Conservation (phyloP, 805 yeast species). For the Pichia nanzhaoensis region DNA sequence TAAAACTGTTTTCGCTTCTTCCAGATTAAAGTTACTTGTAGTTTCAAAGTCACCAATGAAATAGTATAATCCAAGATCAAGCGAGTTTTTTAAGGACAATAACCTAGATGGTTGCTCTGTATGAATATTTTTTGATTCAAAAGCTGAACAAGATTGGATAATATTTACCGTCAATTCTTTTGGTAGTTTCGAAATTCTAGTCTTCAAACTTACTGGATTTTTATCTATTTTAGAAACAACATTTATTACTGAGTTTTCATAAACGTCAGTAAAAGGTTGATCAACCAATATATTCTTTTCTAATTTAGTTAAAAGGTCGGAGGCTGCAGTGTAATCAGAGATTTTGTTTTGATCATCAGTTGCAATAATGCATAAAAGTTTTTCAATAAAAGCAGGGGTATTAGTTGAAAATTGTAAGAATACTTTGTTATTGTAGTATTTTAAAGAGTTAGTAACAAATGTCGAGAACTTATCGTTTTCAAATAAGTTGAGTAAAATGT, state of each 20-base stretch:
- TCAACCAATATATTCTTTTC: slow-evolving; percentile 15
- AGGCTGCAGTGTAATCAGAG: background rate
- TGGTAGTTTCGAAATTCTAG: slow-evolving; percentile 7
- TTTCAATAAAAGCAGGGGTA: slow-evolving; percentile 14
- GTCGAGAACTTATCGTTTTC: slow-evolving; percentile 14
- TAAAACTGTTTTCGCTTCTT: background rate
- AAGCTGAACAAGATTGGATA: background rate
- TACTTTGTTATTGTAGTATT: slow-evolving; percentile 19
- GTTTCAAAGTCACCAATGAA: slow-evolving; percentile 10
- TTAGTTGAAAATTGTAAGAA: slow-evolving; percentile 16
- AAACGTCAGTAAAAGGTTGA: slow-evolving; percentile 12
- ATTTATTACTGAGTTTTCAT: slow-evolving; percentile 11
- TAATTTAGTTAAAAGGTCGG: slow-evolving; percentile 17
- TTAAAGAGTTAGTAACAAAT: slow-evolving; percentile 21
- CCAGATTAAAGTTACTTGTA: background rate
- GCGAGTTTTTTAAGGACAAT: slow-evolving; percentile 20
- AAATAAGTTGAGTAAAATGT: slow-evolving; percentile 32
- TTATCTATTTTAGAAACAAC: slow-evolving; percentile 5
- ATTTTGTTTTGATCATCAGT: background rate
- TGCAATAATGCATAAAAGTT: slow-evolving; percentile 9
- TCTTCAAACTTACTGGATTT: background rate
- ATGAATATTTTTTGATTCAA: background rate
- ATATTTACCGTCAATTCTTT: background rate
- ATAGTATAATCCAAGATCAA: slow-evolving; percentile 18
- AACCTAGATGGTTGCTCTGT: slow-evolving; percentile 11